Evolutionary conservation across 2,329 filamentous ascomycete species (phyloP).

Genomic region (Dryadomyces sulphureus): DNA sequence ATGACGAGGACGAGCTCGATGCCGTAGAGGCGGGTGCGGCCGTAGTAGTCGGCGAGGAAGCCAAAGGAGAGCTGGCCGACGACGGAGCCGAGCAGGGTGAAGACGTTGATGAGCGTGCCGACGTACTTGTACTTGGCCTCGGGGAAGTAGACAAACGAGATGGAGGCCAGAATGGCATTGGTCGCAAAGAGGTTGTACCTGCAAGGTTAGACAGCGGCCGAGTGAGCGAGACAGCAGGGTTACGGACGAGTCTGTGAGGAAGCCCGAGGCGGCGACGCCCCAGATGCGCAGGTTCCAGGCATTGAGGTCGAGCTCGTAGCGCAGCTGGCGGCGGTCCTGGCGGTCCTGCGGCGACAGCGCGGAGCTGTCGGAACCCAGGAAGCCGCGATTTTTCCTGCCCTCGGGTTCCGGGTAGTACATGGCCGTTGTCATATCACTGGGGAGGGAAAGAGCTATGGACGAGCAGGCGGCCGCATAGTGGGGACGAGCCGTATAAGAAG

Average conservation of each 20-base stretch:
- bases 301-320: constrained; percentile 38
- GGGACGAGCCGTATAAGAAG: too few species aligned
- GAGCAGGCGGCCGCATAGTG: not conserved
- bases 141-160: constrained; percentile 38
- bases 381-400: constrained; percentile 29
- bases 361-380: constrained; percentile 34
- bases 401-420: constrained; percentile 22
- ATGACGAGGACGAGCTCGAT: constrained; percentile 41
- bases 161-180: constrained; percentile 37
- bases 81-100: constrained; percentile 36
- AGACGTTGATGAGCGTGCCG: constrained; percentile 34
- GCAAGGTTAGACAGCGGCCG: not conserved
- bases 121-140: constrained; percentile 25
- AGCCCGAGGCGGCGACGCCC: constrained; percentile 39
- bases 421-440: constrained; percentile 6
- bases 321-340: constrained; percentile 36
- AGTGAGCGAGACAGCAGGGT: not conserved
- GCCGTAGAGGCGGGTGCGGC: constrained; percentile 40
- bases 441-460: not conserved
- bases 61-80: constrained; percentile 37
- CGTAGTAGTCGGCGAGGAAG: constrained; percentile 37
- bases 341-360: constrained; percentile 32
- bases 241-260: constrained; percentile 36
- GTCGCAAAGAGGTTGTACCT: constrained; percentile 41
- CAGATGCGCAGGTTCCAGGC: constrained; percentile 39